Base-by-base conservation (phyloP, 352 stramenopile genomes). In the Poterioochromonas sp. region DNA sequence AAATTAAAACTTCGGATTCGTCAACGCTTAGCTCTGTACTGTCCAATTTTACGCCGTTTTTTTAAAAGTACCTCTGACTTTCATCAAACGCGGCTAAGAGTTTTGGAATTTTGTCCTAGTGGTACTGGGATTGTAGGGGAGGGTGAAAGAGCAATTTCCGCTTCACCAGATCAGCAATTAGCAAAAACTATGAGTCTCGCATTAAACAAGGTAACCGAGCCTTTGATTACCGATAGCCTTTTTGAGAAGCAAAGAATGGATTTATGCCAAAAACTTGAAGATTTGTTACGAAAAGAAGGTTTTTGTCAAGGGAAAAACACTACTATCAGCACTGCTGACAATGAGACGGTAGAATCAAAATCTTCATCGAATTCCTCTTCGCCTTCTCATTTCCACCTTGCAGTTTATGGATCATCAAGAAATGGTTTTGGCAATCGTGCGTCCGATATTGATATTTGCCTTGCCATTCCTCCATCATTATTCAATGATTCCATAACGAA, bases 361-460 rank as follows among this genome's bases (percentile, higher is more conserved):
- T 54, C 11, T 26, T 80, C 8, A 20, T n/a, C 0, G 0, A 15
- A 22, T 29, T 22, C 26, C 15, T 40, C 39, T 20, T 82, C 35
- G 41, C 80, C 82, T 1, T 22, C 26, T 34, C 74, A 71, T 2
- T 76, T 74, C 8, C 43, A 29, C 0, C 58, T 86, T 2, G 63
- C 68, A 29, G 83, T 94, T 26, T 99, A 98, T 85, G 95, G 95
- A 1, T 98, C 93, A 26, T 97, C 90, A 53, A 90, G 89, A 0
- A 99, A 99, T 82, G 92, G 95, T 73, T 99, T 98, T 84, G 95
- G 95, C 47, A 94, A 86, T 40, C 86, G 90, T 29, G 79, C 85
- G 43, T 94, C 90, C 71, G 92, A 97, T 76, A 88, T 97, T 84
- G 92, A 97, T 76, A 96, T 97, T 90, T 97, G 90, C 79, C 39